Evolutionary conservation across 2,329 filamentous ascomycete species (phyloP).

Genomic region (Coniochaeta sp.): DNA sequence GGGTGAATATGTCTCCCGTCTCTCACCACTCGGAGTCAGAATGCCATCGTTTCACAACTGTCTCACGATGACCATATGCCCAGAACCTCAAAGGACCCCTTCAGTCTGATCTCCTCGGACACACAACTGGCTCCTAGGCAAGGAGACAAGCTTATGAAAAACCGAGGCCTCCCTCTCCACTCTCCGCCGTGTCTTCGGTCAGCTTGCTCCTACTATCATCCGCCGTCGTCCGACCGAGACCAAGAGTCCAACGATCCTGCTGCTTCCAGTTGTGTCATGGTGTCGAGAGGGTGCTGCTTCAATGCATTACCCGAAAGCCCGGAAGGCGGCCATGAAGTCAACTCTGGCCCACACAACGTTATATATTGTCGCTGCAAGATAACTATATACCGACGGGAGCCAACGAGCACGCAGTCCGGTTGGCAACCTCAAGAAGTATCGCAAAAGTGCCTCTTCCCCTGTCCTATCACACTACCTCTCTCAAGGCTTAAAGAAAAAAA

Average conservation of each 20-base stretch:
- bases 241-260: background rate
- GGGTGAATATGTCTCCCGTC: background rate
- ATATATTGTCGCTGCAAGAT: background rate
- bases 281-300: no score
- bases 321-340: background rate
- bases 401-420: background rate
- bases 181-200: background rate
- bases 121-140: background rate
- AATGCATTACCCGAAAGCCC: background rate
- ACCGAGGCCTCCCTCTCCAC: background rate
- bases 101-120: background rate
- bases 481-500: background rate
- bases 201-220: background rate
- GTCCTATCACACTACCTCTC: background rate
- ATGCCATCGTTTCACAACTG: conserved; percentile 1
- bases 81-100: background rate
- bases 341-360: background rate
- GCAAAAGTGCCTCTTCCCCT: background rate
- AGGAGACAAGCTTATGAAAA: no score
- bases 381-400: background rate
- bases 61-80: conserved; percentile 1
- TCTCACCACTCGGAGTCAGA: background rate
- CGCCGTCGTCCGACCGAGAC: background rate
- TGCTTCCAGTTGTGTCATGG: no score
- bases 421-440: background rate